Base-by-base conservation (phyloP, 2,329 filamentous ascomycete genomes). In the Ophiosphaerella herpotricha region DNA sequence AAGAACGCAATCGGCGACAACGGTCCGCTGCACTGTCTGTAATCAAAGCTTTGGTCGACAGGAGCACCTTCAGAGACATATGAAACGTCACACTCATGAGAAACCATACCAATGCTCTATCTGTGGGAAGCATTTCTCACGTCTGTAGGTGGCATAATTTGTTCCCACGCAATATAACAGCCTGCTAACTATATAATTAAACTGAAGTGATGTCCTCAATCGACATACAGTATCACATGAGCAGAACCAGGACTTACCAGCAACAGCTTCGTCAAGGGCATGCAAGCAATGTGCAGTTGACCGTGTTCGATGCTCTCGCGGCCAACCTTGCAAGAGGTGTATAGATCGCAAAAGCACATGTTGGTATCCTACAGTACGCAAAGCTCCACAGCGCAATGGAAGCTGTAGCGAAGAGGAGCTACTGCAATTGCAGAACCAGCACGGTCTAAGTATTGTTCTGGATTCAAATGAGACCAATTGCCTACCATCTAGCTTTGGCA, bases 221-320 rank as follows among this genome's bases (percentile, higher is more conserved):
- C 52, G 52, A 26, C 52, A 55, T 23, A 46, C 42, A 9, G 42
- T 45, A n/a, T 43, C 53, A 21, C 53, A 57, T 33, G 40, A 31
- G 13, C 31, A 42, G 23, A 13, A 31, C 13, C 31, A 42, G 24
- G 14, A n/a, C 4, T 21, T 23, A 6, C 8, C 34, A 26, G 13
- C 32, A 26, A 12, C 24, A 23, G 16, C 42, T 14, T 34, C 33
- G 40, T 46, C 48, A 21, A 48, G 66, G 36, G 67, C 67, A 4
- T 70, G 67, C 48, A 47, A 53, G 24, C 48, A 55, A 39, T 71
- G 66, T 47, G 62, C 62, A 4, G 40, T 48, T 9, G 60, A 66
- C 26, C 67, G 67, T 26, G 60, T 67, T 8, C 58, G 58, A 44
- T 71, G 67, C 42, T 64, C 67, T 29, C 65, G 68, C 29, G 60